Evolutionary conservation across 306 rosid genomes (phyloP), one percentile per base, ranked within the genome.

Genomic region (Trichosanthes truncata): DNA sequence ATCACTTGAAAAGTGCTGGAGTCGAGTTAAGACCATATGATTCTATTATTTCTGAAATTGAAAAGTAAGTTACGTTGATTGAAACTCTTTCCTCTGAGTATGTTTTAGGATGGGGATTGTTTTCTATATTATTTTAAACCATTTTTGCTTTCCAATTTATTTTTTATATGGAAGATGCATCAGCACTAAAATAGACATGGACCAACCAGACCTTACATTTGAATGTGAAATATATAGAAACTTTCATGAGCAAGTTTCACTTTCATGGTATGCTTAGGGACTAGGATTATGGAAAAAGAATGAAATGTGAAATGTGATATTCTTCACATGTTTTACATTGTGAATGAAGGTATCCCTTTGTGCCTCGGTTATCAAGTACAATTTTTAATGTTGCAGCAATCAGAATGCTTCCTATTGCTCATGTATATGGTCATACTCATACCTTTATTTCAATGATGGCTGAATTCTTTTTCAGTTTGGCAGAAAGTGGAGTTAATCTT

Each of bases 1-100:
- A 87, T 79, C 92, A 92, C 89, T 85, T 95, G 97, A 90, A 91
- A 84, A 85, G 80, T 80, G 95, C 89, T 62, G 86, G 89, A 49
- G 55, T 92, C 79, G 96, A 91, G 87, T 84, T 91, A 89, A 87
- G 80, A 84, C 91, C 93, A 53, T 92, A 95, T 81, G 91, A 85
- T 86, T 90, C 93, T 61, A 86, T 95, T 81, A 87, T 95, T 76
- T 86, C 92, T 62, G 97, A 89, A 85, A 88, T 90, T 40, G 91
- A 91, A 89, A 88, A 87, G 98, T 95, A 81, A 82, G 38, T 66
- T 38, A 67, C 53, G 83, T 25, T 63, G 23, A 11, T 53, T 67
- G 51, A 33, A 57, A 35, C 26, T 49, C 65, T 66, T 74, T 48
- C 73, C 55, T 63, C 12, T 1, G 21, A 26, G 33, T 12, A 23